Evolutionary conservation across 768 basidiomycete species (phyloP).

Genomic region (Hortiboletus flavorubellus): DNA sequence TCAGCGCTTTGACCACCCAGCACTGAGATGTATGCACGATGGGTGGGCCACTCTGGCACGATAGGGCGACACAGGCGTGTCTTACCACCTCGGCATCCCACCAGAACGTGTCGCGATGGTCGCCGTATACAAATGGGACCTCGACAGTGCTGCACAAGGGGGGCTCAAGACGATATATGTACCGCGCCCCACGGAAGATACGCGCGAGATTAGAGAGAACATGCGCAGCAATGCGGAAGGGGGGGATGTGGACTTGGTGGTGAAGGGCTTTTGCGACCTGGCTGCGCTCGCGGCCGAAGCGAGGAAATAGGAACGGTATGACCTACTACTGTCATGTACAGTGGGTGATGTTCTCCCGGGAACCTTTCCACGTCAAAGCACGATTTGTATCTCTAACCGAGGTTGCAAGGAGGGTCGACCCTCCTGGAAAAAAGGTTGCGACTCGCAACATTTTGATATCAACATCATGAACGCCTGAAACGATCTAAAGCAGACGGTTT

Average conservation of each 20-base stretch:
- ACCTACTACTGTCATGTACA: too few species aligned
- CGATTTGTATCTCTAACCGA: neutral
- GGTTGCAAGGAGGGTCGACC: neutral
- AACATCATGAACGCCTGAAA: slow-evolving; percentile 27
- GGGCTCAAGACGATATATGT: slow-evolving; percentile 64
- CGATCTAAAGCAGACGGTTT: slow-evolving; percentile 36
- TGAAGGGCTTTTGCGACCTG: slow-evolving; percentile 50
- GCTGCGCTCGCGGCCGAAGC: slow-evolving; percentile 27
- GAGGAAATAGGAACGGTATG: neutral
- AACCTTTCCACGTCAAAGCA: neutral
- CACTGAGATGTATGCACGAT: neutral
- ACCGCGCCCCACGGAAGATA: slow-evolving; percentile 47
- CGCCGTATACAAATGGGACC: slow-evolving; percentile 58
- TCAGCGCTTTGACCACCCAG: neutral
- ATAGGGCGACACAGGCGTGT: slow-evolving; percentile 47
- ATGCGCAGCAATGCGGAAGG: slow-evolving; percentile 49
- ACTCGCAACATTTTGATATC: neutral
- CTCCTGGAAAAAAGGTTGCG: neutral
- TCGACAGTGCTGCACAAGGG: slow-evolving; percentile 46
- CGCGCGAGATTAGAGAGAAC: slow-evolving; percentile 13
- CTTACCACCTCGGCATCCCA: slow-evolving; percentile 41
- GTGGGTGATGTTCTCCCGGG: neutral
- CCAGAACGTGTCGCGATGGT: slow-evolving; percentile 60
- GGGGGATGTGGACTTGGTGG: slow-evolving; percentile 57
- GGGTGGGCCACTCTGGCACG: neutral